A percentile compares a stretch with the other conserved stretches of the same genome.
Conservation (phyloP, 2,329 filamentous ascomycete genomes). For the Fusarium sublunatum region DNA sequence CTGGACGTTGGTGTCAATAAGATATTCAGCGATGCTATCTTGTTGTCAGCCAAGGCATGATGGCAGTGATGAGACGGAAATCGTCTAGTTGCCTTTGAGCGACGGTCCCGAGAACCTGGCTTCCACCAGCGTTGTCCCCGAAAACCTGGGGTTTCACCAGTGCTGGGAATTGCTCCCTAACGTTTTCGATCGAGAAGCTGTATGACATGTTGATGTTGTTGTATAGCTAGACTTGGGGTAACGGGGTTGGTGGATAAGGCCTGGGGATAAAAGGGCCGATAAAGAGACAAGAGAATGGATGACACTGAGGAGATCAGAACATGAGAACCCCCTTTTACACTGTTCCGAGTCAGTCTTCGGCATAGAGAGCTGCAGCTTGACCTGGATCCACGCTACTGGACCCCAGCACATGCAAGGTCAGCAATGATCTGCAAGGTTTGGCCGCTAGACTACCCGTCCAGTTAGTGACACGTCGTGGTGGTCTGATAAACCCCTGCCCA, state of each 20-base stretch:
- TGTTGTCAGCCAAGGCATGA: not conserved
- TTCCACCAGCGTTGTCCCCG: conserved; percentile 8
- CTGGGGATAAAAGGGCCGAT: not conserved
- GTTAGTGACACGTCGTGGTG: not conserved
- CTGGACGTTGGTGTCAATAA: not conserved
- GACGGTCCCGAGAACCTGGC: conserved; percentile 4
- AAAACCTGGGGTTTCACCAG: not conserved
- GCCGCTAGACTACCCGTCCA: no score
- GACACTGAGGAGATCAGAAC: not conserved
- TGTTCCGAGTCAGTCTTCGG: not conserved
- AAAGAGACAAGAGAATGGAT: not conserved
- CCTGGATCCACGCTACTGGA: not conserved
- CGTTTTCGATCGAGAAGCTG: not conserved
- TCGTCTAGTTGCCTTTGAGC: not conserved
- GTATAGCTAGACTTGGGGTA: not conserved
- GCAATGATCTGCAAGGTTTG: not conserved
- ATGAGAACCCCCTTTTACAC: not conserved
- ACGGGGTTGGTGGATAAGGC: not conserved
- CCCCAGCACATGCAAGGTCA: conserved; percentile 5
- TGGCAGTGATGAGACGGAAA: not conserved
- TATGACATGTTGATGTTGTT: conserved; percentile 1
- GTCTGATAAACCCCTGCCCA: not conserved
- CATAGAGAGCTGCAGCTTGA: not conserved
- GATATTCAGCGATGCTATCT: conserved; percentile 1
- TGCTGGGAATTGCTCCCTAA: not conserved